Evolutionary conservation across 1,284 basidiomycete genomes (phyloP), one percentile per base, ranked within the genome.

Genomic region (Anthracocystis walkeri): DNA sequence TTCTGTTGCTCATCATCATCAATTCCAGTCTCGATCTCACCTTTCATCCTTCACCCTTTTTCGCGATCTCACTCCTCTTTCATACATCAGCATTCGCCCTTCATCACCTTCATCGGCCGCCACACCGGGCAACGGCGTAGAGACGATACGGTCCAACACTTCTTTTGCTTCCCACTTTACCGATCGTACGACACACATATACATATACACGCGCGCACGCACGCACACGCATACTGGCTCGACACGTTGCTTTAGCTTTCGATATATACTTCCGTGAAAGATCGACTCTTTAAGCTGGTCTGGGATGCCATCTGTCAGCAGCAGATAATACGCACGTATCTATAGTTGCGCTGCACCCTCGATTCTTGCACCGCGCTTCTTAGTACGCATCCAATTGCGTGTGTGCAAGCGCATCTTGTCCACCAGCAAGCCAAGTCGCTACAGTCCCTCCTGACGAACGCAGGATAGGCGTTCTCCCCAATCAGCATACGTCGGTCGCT

Each of bases 131-230:
- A 40, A 3, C 21, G 25, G 25, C 10, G 25, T 18, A 27, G 25
- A 41, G 25, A n/a, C 51, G 25, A 25, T 27, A 16, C 40, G 40
- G 42, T 12, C 23, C 2, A 27, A 45, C 14, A 27, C 45, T 7
- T 29, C 23, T 4, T 31, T 38, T 12, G 11, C 14, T 38, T 38
- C 29, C 27, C 27, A 44, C n/a, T 20, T n/a, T 16, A 16, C 44
- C 41, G 41, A 55, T 55, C 53, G 53, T 44, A 55, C 53, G 53
- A 55, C 53, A 55, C 53, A 44, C 41, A n/a, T 41, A 31, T n/a
- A 49, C 41, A 41, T 27, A 44, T 44, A 29, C 40, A 18, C 20
- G 6, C 18, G 20, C 25, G 33, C 38, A 21, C 12, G 14, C 31
- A n/a, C 41, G 41, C 51, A 23, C 21, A 16, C 51, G 51, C 38